Percentiles rank a stretch among this genome's conserved stretches.
These are phyloP conservation scores for Puccinia coronata DNA, from an alignment of 1,284 basidiomycete species.

Conservation along the genomic window DNA sequence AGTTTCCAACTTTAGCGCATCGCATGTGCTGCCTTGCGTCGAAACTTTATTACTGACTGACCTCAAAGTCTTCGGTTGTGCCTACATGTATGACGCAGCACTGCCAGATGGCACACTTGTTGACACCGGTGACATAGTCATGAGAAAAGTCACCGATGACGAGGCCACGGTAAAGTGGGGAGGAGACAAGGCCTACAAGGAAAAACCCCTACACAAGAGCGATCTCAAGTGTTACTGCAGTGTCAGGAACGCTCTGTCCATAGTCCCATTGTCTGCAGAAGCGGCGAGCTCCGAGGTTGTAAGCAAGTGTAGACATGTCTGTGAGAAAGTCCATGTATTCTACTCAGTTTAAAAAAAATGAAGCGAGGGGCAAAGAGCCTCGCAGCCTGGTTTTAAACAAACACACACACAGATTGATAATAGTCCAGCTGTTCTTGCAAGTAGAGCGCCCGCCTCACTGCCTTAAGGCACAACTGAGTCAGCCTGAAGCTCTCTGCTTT, in stretches of 20 bases:
- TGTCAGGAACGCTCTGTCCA: neutral
- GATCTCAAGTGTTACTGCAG: neutral
- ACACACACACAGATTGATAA: neutral
- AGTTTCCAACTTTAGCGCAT: neutral
- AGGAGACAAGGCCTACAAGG: neutral
- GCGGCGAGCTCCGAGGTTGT: neutral
- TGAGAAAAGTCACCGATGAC: neutral
- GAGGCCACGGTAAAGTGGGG: neutral
- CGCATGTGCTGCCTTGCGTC: neutral
- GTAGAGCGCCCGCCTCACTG: too few species aligned
- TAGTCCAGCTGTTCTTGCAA: too few species aligned
- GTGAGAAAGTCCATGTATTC: neutral
- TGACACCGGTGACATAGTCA: neutral
- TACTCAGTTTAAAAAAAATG: neutral
- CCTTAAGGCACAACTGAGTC: neutral
- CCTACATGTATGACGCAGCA: neutral
- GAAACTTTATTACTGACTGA: neutral
- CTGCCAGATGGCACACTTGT: neutral
- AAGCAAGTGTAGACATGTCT: neutral
- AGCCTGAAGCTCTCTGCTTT: neutral
- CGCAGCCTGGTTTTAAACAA: neutral
- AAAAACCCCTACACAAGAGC: neutral
- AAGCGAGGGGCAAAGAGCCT: too few species aligned
- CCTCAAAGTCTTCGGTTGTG: constrained; percentile 1
- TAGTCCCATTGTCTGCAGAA: neutral